Evolutionary conservation across 129 eudicot species (phyloP), one percentile per base, ranked within the genome.

Genomic region (Artemisia annua): DNA sequence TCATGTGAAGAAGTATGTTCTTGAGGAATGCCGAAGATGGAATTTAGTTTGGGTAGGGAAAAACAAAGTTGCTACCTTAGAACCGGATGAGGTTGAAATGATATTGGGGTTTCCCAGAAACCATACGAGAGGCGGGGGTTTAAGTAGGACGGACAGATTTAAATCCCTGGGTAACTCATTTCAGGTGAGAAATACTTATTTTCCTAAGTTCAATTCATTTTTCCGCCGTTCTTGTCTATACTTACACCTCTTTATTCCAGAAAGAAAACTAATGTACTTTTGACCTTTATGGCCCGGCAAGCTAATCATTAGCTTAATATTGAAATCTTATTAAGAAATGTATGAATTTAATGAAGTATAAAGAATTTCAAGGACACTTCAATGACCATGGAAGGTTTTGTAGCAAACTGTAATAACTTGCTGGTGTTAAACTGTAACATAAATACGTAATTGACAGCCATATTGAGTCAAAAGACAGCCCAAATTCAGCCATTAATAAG

Each of bases 61-160:
- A 71, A 87, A 93, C 54, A 93, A 93, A 72, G 80, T 86, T 49
- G 98, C 98, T 3, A 85, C 98, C 6, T 81, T 93, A 39, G 98
- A 93, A 70, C 88, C 92, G 1, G 98, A 90, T 84, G 97, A 93
- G 55, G 81, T 93, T 7, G 97, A 93, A 62, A 84, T 87, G 86
- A 63, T 93, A 5, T 83, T 93, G 76, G 98, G 98, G 44, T 93
- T 93, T 59, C 98, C 98, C 0, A 83, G 76, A 74, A 93, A 90
- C 58, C 98, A 93, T 80, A 93, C 98, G 0, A 77, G 98, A 35
- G 98, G 98, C n/a, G 95, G 96, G 55, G 98, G 98, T 15, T 84
- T 89, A 5, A 87, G 96, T 53, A 75, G 97, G 79, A 93, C 97
- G 0, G 98, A 93, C 15, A 70, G 96, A 72, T 87, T 82, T 57